Evolutionary conservation across 331 rosid species (phyloP), one percentile per base, ranked within the genome.

Genomic region (Cydonia oblonga): DNA sequence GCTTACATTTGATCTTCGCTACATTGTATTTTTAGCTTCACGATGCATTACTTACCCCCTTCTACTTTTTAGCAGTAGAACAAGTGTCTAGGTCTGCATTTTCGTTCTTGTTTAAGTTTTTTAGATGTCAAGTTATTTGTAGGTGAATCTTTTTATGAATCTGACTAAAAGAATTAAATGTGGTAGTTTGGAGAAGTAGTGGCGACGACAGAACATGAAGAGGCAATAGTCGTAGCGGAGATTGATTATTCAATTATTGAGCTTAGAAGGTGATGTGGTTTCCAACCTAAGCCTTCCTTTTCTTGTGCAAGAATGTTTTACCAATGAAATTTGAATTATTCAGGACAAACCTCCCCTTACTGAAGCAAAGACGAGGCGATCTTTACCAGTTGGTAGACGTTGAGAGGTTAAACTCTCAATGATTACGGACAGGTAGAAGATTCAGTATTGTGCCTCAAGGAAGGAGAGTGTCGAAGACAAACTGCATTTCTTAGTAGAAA

Each of bases 331-430:
- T 75, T 42, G 66, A 70, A 79, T 54, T 76, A 38, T 66, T 69
- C 85, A 92, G 97, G 90, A 78, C 91, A 63, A 89, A 53, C 72
- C 91, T 95, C 51, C 97, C 99, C 14, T 66, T 95, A 64, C 87
- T 76, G 67, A 91, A 88, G 84, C 97, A 95, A 78, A 84, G 87
- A 40, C 90, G 99, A 33, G 99, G 99, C 24, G 99, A 95, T 83
- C 96, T 95, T 69, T 95, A 95, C 88, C 97, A 89, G 82, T 79
- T 95, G 87, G 96, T 86, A 33, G 99, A 95, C 86, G 75, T 85
- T 77, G 86, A 87, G 80, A 88, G 97, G 85, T 75, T 84, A 84
- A 83, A 84, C 70, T 85, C 96, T 56, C 70, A 78, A 66, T 89
- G 80, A 87, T 62, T 40, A 4, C 44, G 7, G 20, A 59, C n/a